Evolutionary conservation across 495 filamentous ascomycete species (phyloP).

Genomic region (Penicillium subrubescens): DNA sequence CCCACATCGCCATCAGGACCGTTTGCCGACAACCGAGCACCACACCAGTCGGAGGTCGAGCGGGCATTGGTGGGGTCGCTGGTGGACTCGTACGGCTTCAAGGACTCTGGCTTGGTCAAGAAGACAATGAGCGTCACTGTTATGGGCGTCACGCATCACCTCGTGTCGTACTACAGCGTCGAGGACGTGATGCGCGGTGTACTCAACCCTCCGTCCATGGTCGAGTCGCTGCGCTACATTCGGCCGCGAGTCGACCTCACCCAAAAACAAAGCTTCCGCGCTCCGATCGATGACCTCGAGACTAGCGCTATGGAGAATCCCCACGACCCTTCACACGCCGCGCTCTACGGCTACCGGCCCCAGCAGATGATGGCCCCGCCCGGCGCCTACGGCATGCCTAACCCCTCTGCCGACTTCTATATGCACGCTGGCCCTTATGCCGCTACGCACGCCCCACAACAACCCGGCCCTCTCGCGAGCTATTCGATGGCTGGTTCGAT

Average conservation of each 20-base stretch:
- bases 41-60: conserved; percentile 57
- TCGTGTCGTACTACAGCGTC: conserved; percentile 87
- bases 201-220: conserved; percentile 64
- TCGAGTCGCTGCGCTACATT: conserved; percentile 55
- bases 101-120: conserved; percentile 80
- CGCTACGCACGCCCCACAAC: conserved; percentile 43
- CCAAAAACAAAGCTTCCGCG: conserved; percentile 69
- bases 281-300: conserved; percentile 64
- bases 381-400: conserved; percentile 37
- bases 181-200: conserved; percentile 67
- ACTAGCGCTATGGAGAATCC: conserved; percentile 43
- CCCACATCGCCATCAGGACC: conserved; percentile 42
- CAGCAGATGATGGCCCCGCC: conserved; percentile 43
- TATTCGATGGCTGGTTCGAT: conserved; percentile 42
- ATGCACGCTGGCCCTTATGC: conserved; percentile 38
- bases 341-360: conserved; percentile 45
- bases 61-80: conserved; percentile 78
- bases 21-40: conserved; percentile 35
- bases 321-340: conserved; percentile 40
- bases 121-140: conserved; percentile 85
- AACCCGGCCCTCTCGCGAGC: conserved; percentile 35
- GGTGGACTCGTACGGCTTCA: conserved; percentile 86
- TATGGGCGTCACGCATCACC: conserved; percentile 69
- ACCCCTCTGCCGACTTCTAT: conserved; percentile 42
- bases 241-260: conserved; percentile 60